phyloP scores from a whole-genome alignment of 2,329 filamentous ascomycete species.

The Ceratocystis harringtonii region DNA sequence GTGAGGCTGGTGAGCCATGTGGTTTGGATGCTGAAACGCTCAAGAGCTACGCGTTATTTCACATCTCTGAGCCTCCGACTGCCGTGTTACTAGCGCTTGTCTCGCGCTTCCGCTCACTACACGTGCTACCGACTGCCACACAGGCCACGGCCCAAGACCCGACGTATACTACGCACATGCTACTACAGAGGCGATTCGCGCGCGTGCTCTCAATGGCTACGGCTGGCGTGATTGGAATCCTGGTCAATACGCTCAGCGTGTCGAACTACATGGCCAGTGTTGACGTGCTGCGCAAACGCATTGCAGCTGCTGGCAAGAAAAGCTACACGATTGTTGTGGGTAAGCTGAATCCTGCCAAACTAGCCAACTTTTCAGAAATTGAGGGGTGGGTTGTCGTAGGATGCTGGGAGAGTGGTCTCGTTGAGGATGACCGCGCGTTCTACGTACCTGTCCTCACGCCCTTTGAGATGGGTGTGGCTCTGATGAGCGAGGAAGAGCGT shows the following conservation, averaged over 20 bases:
- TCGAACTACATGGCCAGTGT: slow-evolving; percentile 78
- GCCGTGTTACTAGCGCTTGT: slow-evolving; percentile 77
- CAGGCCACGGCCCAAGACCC: slow-evolving; percentile 32
- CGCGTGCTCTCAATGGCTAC: slow-evolving; percentile 68
- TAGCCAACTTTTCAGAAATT: slow-evolving; percentile 91
- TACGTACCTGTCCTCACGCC: slow-evolving; percentile 87
- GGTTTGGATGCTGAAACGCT: slow-evolving; percentile 33
- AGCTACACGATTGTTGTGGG: slow-evolving; percentile 92
- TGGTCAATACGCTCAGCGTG: slow-evolving; percentile 90
- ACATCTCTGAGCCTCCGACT: slow-evolving; percentile 66
- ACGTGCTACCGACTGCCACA: slow-evolving; percentile 53
- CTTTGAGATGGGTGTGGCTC: slow-evolving; percentile 70
- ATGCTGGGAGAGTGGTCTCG: slow-evolving; percentile 90
- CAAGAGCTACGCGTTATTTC: slow-evolving; percentile 60
- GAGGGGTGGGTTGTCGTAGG: slow-evolving; percentile 95
- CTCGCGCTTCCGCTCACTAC: slow-evolving; percentile 62
- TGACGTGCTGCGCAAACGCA: slow-evolving; percentile 54
- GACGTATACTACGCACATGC: slow-evolving; percentile 31
- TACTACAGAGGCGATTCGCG: slow-evolving; percentile 75
- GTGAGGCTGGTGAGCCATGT: slow-evolving; percentile 25
- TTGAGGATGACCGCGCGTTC: slow-evolving; percentile 71
- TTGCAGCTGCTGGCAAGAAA: slow-evolving; percentile 75
- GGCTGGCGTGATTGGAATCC: slow-evolving; percentile 73
- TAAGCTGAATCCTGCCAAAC: slow-evolving; percentile 86
- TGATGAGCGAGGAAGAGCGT: slow-evolving; percentile 59